These are phyloP conservation scores for Camellia lanceoleosa DNA, from an alignment of 148 eudicot species.

Conservation along the genomic window DNA sequence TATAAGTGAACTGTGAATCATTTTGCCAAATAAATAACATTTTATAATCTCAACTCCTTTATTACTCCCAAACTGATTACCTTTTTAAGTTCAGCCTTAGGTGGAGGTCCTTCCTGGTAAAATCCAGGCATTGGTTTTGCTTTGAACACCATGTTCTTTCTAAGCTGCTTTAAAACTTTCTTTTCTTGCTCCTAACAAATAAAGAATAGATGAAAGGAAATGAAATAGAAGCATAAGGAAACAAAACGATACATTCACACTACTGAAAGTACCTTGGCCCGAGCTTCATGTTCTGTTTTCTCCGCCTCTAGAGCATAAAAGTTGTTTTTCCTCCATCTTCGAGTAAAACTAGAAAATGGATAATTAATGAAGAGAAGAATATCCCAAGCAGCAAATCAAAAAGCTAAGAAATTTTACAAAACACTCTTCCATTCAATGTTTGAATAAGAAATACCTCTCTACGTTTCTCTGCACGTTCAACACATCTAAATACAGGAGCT, in stretches of 20 bases:
- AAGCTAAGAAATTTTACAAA: not conserved
- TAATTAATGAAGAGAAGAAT: constrained; percentile 12
- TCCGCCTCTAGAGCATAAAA: constrained; percentile 85
- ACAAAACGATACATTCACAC: not conserved
- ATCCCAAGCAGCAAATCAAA: not conserved
- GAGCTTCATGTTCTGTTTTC: constrained; percentile 70
- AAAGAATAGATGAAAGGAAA: not conserved
- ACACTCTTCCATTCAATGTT: not conserved
- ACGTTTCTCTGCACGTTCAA: constrained; percentile 62
- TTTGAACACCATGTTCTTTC: constrained; percentile 69
- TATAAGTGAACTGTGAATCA: constrained; percentile 2
- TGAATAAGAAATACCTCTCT: constrained; percentile 58
- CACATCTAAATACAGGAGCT: constrained; percentile 64
- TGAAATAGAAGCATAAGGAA: constrained; percentile 2
- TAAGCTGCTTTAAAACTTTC: constrained; percentile 73
- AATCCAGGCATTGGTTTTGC: constrained; percentile 92
- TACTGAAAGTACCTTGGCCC: constrained; percentile 64
- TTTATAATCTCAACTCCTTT: not conserved
- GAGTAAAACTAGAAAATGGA: constrained; percentile 52
- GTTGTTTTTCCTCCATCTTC: constrained; percentile 80
- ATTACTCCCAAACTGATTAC: constrained; percentile 28
- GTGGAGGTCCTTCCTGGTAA: constrained; percentile 87
- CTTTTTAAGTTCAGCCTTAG: constrained; percentile 90
- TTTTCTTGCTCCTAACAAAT: constrained; percentile 76
- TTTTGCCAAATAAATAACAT: not conserved